phyloP scores from a whole-genome alignment of 2,329 filamentous ascomycete species.

The Trichoderma sp. region DNA sequence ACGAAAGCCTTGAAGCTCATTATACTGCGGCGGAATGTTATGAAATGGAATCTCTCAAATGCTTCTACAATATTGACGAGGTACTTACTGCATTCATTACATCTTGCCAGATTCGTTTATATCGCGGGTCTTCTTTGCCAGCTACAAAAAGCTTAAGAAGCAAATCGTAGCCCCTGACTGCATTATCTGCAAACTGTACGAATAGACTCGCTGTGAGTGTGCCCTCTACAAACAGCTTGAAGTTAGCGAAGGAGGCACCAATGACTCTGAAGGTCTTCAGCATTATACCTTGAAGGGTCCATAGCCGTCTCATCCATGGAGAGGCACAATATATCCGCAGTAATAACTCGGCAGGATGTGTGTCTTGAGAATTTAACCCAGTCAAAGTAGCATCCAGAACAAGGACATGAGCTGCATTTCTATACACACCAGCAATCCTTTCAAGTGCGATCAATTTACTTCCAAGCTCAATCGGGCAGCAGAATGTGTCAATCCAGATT shows the following conservation, averaged over 20 bases:
- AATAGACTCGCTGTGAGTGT: conserved; percentile 39
- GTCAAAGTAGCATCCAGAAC: conserved; percentile 42
- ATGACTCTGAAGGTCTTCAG: too few species aligned
- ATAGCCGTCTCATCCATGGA: conserved; percentile 46
- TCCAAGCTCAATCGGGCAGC: conserved; percentile 37
- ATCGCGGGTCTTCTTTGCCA: conserved; percentile 28
- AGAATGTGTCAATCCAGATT: conserved; percentile 44
- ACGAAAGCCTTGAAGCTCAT: conserved; percentile 30
- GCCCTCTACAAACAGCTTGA: conserved; percentile 36
- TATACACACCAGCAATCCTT: conserved; percentile 43
- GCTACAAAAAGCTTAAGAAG: conserved; percentile 28
- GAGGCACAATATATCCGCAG: conserved; percentile 40
- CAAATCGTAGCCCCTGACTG: conserved; percentile 30
- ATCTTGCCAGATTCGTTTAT: conserved; percentile 34
- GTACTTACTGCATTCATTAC: conserved; percentile 30
- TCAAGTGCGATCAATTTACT: conserved; percentile 39
- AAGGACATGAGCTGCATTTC: conserved; percentile 39
- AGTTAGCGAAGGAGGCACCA: background rate
- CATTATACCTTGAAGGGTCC: conserved; percentile 44
- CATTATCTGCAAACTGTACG: conserved; percentile 42
- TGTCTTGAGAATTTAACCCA: conserved; percentile 29
- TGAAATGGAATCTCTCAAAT: background rate
- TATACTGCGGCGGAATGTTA: conserved; percentile 25
- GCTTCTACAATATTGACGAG: background rate
- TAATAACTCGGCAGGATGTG: conserved; percentile 36